Conservation (phyloP, 73 alveolate genomes). For the Uronychia setigera region DNA sequence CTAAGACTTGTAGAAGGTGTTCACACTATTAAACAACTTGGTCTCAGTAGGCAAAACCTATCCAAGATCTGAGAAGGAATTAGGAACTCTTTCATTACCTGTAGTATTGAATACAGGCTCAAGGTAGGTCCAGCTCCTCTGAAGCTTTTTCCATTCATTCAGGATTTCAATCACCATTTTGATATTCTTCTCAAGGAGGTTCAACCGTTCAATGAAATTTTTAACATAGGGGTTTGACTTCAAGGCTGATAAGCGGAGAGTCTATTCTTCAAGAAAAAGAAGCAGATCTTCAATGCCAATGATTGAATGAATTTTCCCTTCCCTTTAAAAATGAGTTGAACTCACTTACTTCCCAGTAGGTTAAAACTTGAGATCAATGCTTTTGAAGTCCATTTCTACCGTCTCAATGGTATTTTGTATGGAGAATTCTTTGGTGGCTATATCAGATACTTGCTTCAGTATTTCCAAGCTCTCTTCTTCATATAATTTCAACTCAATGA, state of each 20-base stretch:
- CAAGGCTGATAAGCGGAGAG: slow-evolving; percentile 29
- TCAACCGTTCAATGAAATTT: slow-evolving; percentile 36
- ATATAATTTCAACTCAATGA: slow-evolving; percentile 23
- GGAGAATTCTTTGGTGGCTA: slow-evolving; percentile 51
- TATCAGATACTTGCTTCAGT: slow-evolving; percentile 42
- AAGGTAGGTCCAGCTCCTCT: slow-evolving; percentile 88
- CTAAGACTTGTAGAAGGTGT: slow-evolving; percentile 81
- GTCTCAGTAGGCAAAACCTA: slow-evolving; percentile 79
- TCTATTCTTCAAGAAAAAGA: slow-evolving; percentile 32
- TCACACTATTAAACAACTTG: slow-evolving; percentile 80
- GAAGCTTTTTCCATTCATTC: slow-evolving; percentile 92
- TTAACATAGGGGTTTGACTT: slow-evolving; percentile 47
- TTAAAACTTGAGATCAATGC: slow-evolving; percentile 17
- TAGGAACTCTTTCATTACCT: slow-evolving; percentile 78
- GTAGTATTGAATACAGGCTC: slow-evolving; percentile 89
- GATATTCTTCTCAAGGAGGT: slow-evolving; percentile 31
- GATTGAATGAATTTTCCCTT: slow-evolving; percentile 19
- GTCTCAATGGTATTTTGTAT: slow-evolving; percentile 51
- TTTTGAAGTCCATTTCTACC: slow-evolving; percentile 38
- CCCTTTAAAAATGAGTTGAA: background rate
- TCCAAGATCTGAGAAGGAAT: background rate
- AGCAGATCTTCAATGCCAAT: slow-evolving; percentile 34
- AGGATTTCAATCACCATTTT: slow-evolving; percentile 71
- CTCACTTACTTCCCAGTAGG: background rate
- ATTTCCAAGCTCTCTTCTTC: slow-evolving; percentile 32